Percentiles rank a stretch among this genome's conserved stretches.
Evolutionary conservation across 768 basidiomycete genomes (phyloP).

Genomic region (Lentinula sp.): DNA sequence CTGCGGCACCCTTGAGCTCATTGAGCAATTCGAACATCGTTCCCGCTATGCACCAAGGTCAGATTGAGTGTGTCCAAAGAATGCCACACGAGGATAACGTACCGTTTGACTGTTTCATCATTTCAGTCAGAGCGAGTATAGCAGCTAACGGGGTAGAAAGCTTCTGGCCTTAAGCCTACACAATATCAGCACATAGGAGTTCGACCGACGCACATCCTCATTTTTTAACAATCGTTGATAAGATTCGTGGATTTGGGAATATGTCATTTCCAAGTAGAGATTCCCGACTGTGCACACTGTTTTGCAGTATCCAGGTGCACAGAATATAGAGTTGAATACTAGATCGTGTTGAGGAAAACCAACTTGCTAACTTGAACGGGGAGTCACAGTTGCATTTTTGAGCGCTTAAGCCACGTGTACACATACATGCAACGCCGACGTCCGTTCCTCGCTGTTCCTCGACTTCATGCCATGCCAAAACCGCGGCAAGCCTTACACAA

Average conservation of each 20-base stretch:
- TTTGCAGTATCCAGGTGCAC: background rate
- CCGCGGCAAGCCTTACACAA: background rate
- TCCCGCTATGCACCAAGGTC: slow-evolving; percentile 45
- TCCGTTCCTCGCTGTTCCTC: too few relatives aligned
- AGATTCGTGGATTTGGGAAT: slow-evolving; percentile 35
- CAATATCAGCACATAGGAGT: background rate
- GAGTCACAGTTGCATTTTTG: background rate
- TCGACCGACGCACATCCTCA: slow-evolving; percentile 49
- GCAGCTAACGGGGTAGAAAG: slow-evolving; percentile 84
- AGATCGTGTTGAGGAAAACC: background rate
- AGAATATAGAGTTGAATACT: background rate
- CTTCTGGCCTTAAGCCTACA: slow-evolving; percentile 27
- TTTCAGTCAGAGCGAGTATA: slow-evolving; percentile 76
- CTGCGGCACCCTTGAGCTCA: slow-evolving; percentile 73
- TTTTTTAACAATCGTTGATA: slow-evolving; percentile 60
- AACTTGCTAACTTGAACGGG: background rate
- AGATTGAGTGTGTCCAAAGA: slow-evolving; percentile 8
- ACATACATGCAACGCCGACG: background rate
- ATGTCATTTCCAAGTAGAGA: slow-evolving; percentile 1
- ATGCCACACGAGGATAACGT: slow-evolving; percentile 6
- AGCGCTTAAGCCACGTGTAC: background rate
- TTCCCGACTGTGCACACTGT: background rate
- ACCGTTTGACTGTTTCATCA: slow-evolving; percentile 79
- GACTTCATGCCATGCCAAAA: background rate
- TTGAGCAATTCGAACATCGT: slow-evolving; percentile 92